These are phyloP conservation scores for Vicia sativa DNA, from an alignment of 306 rosid genomes.

Conservation along the genomic window DNA sequence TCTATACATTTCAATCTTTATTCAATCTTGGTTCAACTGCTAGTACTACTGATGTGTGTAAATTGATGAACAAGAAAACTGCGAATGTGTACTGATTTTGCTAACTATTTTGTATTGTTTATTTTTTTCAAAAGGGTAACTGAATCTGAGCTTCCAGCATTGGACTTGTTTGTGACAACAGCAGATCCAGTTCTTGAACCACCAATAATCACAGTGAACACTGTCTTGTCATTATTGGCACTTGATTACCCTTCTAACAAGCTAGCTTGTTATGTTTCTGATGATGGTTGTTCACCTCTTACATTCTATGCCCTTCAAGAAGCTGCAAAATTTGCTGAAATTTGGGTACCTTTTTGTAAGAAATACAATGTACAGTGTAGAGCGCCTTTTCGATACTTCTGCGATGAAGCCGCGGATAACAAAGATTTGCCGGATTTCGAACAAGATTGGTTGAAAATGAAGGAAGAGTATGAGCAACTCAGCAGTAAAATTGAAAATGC, in stretches of 20 bases:
- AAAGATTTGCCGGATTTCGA: slow-evolving; percentile 30
- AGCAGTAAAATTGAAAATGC: slow-evolving; percentile 49
- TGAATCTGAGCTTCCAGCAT: slow-evolving; percentile 59
- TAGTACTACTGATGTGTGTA: too few species aligned
- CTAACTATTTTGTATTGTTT: background rate
- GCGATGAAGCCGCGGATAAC: background rate
- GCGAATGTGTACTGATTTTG: too few species aligned
- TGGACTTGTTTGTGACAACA: slow-evolving; percentile 80
- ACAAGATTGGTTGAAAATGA: slow-evolving; percentile 45
- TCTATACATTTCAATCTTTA: background rate
- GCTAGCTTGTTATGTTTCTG: slow-evolving; percentile 82
- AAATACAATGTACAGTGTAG: slow-evolving; percentile 54
- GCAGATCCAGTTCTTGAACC: slow-evolving; percentile 72
- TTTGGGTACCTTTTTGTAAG: slow-evolving; percentile 75
- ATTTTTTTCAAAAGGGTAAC: slow-evolving; percentile 36
- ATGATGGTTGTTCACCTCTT: slow-evolving; percentile 66
- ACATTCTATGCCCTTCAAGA: slow-evolving; percentile 55
- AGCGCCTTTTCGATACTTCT: slow-evolving; percentile 71
- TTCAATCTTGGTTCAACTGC: too few species aligned
- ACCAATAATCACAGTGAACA: slow-evolving; percentile 65
- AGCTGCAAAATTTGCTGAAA: slow-evolving; percentile 59
- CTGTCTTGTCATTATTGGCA: slow-evolving; percentile 67
- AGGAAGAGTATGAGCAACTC: slow-evolving; percentile 62
- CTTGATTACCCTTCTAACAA: slow-evolving; percentile 73
- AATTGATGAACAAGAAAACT: too few species aligned